Base-by-base conservation (phyloP, 2,329 filamentous ascomycete species). In the Elsinoe arachidis region DNA sequence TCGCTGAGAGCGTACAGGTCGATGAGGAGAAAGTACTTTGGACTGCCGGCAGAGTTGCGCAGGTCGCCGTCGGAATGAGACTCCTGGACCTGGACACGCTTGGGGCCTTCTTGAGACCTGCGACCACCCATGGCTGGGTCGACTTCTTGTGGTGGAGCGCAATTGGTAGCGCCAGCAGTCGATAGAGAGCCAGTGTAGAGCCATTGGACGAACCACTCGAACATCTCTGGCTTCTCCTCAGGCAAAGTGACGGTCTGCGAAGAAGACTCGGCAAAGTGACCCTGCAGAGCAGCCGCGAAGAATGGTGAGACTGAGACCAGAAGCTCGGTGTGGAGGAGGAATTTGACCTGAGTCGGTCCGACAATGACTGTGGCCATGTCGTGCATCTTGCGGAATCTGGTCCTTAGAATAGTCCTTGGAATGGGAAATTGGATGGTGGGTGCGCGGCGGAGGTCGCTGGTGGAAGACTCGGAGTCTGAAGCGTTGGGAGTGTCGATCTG, bases 121-220 rank as follows among this genome's bases (percentile, higher is more conserved):
- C 35, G 61, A 60, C 46, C 59, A 61, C 49, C 15, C 58, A 47
- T 23, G 21, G 47, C 38, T 56, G 59, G 51, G 7, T 55, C 49
- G 12, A 17, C 12, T 9, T 55, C 30, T 15, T 47, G 51, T 26
- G 30, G 38, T 12, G 55, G 23, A 35, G 44, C 37, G 33, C 55
- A 57, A 19, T 58, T 52, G 12, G 38, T 58, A 5, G 39, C 26
- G 3, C 43, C 26, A 9, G 59, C 43, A 4, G 62, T 60, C 62
- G 61, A 63, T 10, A 73, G 71, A 26, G 64, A 62, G 33, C 71
- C 70, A 5, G 73, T 76, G 68, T 80, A 79, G 5, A 79, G 70
- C 77, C 77, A 79, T 59, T 73, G 68, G n/a, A 76, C 67, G 63
- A 77, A 75, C 68, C 76, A 75, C 58, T 77, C 74, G 65, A 79